Base-by-base conservation (phyloP, 768 basidiomycete species). In the Ramaria sp. region DNA sequence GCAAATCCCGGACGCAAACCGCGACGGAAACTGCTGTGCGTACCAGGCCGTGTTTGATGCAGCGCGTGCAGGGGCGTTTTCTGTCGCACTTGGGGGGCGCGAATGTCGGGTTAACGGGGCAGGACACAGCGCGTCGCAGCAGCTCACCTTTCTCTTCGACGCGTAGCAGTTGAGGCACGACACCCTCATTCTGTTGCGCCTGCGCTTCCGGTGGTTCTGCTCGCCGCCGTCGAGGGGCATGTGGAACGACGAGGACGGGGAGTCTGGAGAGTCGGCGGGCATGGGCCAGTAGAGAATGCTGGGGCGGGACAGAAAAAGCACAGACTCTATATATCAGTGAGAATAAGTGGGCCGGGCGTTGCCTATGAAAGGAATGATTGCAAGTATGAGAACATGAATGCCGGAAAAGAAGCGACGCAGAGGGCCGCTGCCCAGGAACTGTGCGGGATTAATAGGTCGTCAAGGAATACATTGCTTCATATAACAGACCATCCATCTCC, bases 121-220 rank as follows among this genome's bases (percentile, higher is more conserved):
- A 27, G n/a, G 45, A 7, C 15, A 1, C 28, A 1, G 45, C 27
- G 61, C 75, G 53, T 58, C 32, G 8, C 32, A 34, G n/a, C 32
- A 34, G 13, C 32, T 34, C 32, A 90, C 90, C 78, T 93, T 93
- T 62, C 92, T 74, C 71, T 95, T 95, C 52, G 91, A 92, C 43
- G 90, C 92, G 70, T 95, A 92, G 71, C 92, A 95, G 63, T 89
- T 89, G 56, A 83, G 71, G 61, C 81, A 83, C 22, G 86, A 88
- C 72, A 93, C 87, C 1, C 90, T 93, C 45, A 91, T 93, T 64
- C 92, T 77, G 71, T 95, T 95, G 64, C 92, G 78, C 65, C 91
- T 83, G 62, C 90, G 77, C 66, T 86, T 91, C 69, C 87, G 62
- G 53, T 70, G 69, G 58, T 71, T 68, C 53, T 64, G 55, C 52